Evolutionary conservation across 495 filamentous ascomycete species (phyloP).

Genomic region (Penicillium canariense): DNA sequence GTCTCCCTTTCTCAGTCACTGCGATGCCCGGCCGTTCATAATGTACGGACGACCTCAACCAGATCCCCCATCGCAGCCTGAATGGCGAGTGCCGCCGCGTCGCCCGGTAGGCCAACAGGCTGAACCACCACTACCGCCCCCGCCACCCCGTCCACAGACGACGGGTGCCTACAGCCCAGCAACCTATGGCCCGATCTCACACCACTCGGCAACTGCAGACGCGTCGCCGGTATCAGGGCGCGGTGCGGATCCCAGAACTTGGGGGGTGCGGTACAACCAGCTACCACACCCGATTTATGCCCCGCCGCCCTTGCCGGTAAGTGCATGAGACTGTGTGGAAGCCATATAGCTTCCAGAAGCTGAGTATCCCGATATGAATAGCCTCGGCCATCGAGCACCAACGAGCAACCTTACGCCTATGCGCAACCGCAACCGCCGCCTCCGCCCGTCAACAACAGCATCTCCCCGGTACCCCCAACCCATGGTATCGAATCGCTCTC

Average conservation of each 20-base stretch:
- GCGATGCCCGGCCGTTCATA: constrained; percentile 7
- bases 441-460: constrained; percentile 17
- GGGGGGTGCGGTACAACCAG: constrained; percentile 49
- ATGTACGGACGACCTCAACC: constrained; percentile 32
- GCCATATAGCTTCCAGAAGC: not conserved
- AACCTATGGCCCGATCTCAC: constrained; percentile 40
- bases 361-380: constrained; percentile 12
- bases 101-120: constrained; percentile 16
- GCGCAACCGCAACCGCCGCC: constrained; percentile 20
- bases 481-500: constrained; percentile 18
- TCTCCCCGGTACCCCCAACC: constrained; percentile 7
- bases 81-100: constrained; percentile 41
- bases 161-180: constrained; percentile 36
- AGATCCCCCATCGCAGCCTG: constrained; percentile 34
- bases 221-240: constrained; percentile 24
- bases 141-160: constrained; percentile 25
- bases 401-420: constrained; percentile 24
- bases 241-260: constrained; percentile 35
- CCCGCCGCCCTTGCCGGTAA: constrained; percentile 50
- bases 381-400: constrained; percentile 43
- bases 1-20: not conserved
- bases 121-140: constrained; percentile 14
- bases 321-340: constrained; percentile 4
- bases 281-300: constrained; percentile 29
- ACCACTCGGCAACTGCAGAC: constrained; percentile 16